Percentiles rank a stretch among this genome's conserved stretches.
Conservation (phyloP, 1,284 basidiomycete species). For the Boletus semigastroideus region DNA sequence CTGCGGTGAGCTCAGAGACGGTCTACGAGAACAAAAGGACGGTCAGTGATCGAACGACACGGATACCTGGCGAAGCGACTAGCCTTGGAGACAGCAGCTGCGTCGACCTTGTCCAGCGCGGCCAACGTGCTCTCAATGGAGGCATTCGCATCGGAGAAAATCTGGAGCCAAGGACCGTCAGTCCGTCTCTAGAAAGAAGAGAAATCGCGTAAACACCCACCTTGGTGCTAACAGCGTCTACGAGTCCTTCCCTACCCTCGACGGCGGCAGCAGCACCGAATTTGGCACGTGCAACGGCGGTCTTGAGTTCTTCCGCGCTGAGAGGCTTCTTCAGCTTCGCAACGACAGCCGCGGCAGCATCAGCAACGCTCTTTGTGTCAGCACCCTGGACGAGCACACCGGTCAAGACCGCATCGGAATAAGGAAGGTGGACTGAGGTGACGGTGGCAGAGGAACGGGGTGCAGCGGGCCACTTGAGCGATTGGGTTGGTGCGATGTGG, state of each 20-base stretch:
- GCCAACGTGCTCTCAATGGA: conserved; percentile 55
- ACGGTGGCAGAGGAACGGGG: conserved; percentile 59
- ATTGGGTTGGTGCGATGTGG: conserved; percentile 68
- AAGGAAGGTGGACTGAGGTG: conserved; percentile 75
- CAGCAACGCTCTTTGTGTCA: conserved; percentile 58
- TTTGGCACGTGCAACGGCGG: conserved; percentile 84
- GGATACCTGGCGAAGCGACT: conserved; percentile 15
- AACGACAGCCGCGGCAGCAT: conserved; percentile 65
- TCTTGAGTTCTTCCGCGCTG: conserved; percentile 72
- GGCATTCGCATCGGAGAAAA: conserved; percentile 55
- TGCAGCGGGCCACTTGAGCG: conserved; percentile 80
- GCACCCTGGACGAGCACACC: conserved; percentile 74
- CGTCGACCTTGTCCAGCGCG: conserved; percentile 61
- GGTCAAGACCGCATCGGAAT: conserved; percentile 88
- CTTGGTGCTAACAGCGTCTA: conserved; percentile 61
- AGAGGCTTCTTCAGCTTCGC: conserved; percentile 66
- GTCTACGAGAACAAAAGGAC: conserved; percentile 37
- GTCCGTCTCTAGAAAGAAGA: conserved; percentile 2
- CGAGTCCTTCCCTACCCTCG: conserved; percentile 72
- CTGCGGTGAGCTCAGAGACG: conserved; percentile 55
- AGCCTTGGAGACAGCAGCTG: conserved; percentile 64
- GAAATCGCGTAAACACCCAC: conserved; percentile 37
- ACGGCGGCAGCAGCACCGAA: conserved; percentile 71
- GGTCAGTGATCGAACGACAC: not conserved
- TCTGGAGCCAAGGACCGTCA: conserved; percentile 36